Evolutionary conservation across 352 stramenopile genomes (phyloP).

Genomic region (Pythium chondricola): DNA sequence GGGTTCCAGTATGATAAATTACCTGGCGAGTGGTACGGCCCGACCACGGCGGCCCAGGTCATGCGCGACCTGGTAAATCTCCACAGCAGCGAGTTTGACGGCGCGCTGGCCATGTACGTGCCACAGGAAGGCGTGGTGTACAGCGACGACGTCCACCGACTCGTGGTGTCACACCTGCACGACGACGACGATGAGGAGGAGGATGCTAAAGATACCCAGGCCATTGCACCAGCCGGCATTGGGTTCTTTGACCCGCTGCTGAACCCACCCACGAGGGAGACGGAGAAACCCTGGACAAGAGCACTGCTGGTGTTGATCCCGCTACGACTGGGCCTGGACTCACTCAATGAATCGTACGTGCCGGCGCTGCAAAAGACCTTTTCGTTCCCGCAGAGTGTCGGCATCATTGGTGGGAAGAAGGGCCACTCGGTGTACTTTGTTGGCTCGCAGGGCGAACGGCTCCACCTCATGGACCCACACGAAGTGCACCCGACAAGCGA

Average conservation of each 20-base stretch:
- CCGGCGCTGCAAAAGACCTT: constrained; percentile 73
- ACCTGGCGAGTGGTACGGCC: constrained; percentile 90
- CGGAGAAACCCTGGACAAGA: constrained; percentile 70
- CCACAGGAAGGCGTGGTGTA: constrained; percentile 81
- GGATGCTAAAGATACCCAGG: not conserved
- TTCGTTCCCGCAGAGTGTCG: constrained; percentile 89
- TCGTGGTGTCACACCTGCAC: constrained; percentile 60
- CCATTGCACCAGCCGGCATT: constrained; percentile 9
- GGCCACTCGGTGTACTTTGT: constrained; percentile 96
- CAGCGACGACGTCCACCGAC: constrained; percentile 61
- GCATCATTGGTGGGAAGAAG: constrained; percentile 93
- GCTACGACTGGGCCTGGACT: constrained; percentile 87
- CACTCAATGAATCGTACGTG: constrained; percentile 79
- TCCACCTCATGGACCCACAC: constrained; percentile 85
- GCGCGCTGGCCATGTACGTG: constrained; percentile 65
- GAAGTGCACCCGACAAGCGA: constrained; percentile 58
- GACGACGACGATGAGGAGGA: constrained; percentile 10
- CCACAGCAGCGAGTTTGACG: constrained; percentile 42
- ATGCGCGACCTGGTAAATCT: constrained; percentile 83
- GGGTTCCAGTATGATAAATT: constrained; percentile 89
- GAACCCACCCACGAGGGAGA: constrained; percentile 46
- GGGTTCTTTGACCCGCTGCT: constrained; percentile 83
- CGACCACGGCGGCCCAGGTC: constrained; percentile 84
- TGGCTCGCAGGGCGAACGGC: constrained; percentile 72
- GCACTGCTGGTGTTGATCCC: constrained; percentile 90